A percentile compares a stretch with the other conserved stretches of the same genome.
Evolutionary conservation across 805 yeast genomes (phyloP).

Genomic region (Saturnispora besseyi): DNA sequence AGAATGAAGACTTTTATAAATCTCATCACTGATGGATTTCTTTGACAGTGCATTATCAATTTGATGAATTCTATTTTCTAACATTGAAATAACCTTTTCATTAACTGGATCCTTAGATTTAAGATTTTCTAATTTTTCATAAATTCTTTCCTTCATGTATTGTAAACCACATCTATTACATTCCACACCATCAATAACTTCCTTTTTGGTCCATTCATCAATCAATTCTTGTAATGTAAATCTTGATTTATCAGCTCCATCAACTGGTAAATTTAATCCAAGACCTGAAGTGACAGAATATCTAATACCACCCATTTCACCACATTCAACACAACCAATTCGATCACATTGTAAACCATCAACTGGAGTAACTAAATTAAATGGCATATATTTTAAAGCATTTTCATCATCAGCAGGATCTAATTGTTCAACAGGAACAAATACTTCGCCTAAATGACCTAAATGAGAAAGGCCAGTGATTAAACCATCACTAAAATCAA

Average conservation of each 20-base stretch:
- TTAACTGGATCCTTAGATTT: conserved; percentile 14
- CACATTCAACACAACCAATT: conserved; percentile 84
- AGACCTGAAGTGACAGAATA: conserved; percentile 70
- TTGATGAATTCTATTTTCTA: conserved; percentile 38
- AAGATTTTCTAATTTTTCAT: conserved; percentile 27
- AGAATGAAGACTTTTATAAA: conserved; percentile 63
- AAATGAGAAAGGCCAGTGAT: conserved; percentile 35
- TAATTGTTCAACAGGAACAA: conserved; percentile 65
- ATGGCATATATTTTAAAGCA: conserved; percentile 38
- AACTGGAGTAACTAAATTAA: conserved; percentile 71
- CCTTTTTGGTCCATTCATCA: conserved; percentile 65
- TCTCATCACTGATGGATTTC: conserved; percentile 71
- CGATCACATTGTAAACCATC: conserved; percentile 86
- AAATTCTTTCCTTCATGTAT: conserved; percentile 46
- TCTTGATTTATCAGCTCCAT: conserved; percentile 31
- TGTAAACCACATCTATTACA: conserved; percentile 85
- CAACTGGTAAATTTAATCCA: conserved; percentile 54
- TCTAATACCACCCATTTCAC: conserved; percentile 89
- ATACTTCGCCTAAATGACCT: conserved; percentile 56
- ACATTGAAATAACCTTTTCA: conserved; percentile 25
- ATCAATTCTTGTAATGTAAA: conserved; percentile 44
- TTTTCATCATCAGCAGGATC: conserved; percentile 54
- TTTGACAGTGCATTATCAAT: conserved; percentile 47
- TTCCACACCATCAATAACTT: conserved; percentile 85
- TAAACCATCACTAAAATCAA: conserved; percentile 22